Conservation (phyloP, 139 green algal species). For the Auxenochlorella pyrenoidosa region DNA sequence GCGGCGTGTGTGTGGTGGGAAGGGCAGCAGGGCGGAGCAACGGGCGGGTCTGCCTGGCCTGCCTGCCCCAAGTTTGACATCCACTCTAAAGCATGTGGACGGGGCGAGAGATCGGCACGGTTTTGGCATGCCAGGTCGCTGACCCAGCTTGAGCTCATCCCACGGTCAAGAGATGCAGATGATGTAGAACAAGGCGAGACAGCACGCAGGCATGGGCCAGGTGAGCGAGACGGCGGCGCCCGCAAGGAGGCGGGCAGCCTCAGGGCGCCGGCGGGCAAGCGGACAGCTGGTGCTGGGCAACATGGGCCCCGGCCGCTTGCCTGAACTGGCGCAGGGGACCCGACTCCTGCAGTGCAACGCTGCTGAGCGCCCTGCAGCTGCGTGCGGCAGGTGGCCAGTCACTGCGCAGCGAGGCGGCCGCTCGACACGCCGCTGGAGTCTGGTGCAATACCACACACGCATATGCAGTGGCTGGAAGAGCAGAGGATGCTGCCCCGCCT, state of each 20-base stretch:
- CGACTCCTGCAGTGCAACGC: background rate
- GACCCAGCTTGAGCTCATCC: too few relatives aligned
- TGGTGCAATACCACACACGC: background rate
- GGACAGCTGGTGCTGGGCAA: background rate
- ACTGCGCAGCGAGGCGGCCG: background rate
- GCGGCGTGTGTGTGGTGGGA: background rate
- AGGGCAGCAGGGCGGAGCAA: too few relatives aligned
- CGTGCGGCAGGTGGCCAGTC: background rate
- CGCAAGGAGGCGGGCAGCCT: too few relatives aligned
- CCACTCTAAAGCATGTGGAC: too few relatives aligned
- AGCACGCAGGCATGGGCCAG: too few relatives aligned
- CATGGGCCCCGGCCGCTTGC: background rate
- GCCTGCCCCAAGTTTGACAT: too few relatives aligned
- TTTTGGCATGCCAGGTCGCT: too few relatives aligned
- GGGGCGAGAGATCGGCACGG: too few relatives aligned
- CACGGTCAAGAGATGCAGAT: too few relatives aligned
- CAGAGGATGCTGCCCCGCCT: background rate
- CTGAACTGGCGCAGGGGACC: conserved; percentile 22
- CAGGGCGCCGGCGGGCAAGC: background rate
- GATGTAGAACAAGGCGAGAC: too few relatives aligned
- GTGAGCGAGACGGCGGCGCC: too few relatives aligned
- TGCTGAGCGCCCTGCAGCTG: background rate
- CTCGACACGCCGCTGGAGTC: background rate
- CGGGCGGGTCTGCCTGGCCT: too few relatives aligned
- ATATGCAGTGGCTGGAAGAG: background rate